Conservation (phyloP, 2,329 filamentous ascomycete genomes). For the Aphanocladium album region DNA sequence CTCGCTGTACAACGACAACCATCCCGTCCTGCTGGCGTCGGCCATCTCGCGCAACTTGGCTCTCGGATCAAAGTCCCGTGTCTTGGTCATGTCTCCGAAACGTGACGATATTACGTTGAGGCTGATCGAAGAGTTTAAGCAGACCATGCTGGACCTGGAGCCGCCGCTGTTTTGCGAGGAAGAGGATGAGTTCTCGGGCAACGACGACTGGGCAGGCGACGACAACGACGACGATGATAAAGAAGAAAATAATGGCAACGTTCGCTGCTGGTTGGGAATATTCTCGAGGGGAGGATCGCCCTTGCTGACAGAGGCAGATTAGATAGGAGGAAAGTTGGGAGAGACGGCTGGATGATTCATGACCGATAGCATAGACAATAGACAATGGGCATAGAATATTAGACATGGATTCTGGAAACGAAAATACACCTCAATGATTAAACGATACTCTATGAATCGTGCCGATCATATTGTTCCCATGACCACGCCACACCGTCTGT, state of each 20-base stretch:
- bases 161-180: conserved; percentile 46
- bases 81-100: conserved; percentile 75
- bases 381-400: background rate
- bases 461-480: background rate
- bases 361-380: background rate
- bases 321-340: background rate
- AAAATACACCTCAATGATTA: background rate
- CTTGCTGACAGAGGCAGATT: background rate
- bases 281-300: conserved; percentile 38
- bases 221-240: conserved; percentile 43
- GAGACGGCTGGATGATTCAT: background rate
- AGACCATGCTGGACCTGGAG: conserved; percentile 51
- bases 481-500: background rate
- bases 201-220: conserved; percentile 67
- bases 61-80: conserved; percentile 51
- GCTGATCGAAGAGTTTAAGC: conserved; percentile 59
- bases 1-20: conserved; percentile 78
- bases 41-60: conserved; percentile 65
- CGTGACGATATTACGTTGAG: conserved; percentile 61
- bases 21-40: conserved; percentile 67
- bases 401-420: background rate
- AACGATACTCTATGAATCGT: background rate
- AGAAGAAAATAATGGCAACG: conserved; percentile 32
- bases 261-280: conserved; percentile 67
- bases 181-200: conserved; percentile 58